phyloP scores from a whole-genome alignment of 352 stramenopile species.

The Globisporangium spiculum region DNA sequence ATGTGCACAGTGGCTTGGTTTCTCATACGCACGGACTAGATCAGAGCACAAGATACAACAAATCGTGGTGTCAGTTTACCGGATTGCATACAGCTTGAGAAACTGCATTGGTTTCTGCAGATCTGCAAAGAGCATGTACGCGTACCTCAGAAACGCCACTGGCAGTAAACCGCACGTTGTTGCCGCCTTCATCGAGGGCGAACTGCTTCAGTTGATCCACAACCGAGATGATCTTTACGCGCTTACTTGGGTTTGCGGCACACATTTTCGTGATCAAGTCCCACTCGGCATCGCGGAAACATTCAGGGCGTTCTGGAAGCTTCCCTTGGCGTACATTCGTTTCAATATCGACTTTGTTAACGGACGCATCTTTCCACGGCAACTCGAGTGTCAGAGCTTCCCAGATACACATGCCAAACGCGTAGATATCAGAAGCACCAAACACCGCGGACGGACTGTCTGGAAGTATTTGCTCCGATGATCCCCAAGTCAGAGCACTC shows the following conservation, averaged over 20 bases:
- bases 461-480: constrained; percentile 4
- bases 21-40: background rate
- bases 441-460: background rate
- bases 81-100: background rate
- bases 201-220: constrained; percentile 14
- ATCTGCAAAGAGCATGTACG: background rate
- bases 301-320: background rate
- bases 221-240: constrained; percentile 15
- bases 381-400: constrained; percentile 14
- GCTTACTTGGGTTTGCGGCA: constrained; percentile 1
- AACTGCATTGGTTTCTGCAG: background rate
- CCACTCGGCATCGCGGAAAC: constrained; percentile 1
- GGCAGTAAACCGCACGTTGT: background rate
- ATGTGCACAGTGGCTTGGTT: background rate
- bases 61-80: background rate
- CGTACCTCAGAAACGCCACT: background rate
- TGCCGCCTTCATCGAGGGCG: background rate
- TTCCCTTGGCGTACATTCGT: background rate
- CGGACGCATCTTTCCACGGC: background rate
- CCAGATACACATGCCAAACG: constrained; percentile 25
- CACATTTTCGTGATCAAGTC: constrained; percentile 23
- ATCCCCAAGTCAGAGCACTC: background rate
- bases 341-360: background rate
- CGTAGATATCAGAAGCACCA: constrained; percentile 24
- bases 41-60: background rate